Evolutionary conservation across 2,329 filamentous ascomycete genomes (phyloP), one percentile per base, ranked within the genome.

Genomic region (Teratosphaeria nubilosa): DNA sequence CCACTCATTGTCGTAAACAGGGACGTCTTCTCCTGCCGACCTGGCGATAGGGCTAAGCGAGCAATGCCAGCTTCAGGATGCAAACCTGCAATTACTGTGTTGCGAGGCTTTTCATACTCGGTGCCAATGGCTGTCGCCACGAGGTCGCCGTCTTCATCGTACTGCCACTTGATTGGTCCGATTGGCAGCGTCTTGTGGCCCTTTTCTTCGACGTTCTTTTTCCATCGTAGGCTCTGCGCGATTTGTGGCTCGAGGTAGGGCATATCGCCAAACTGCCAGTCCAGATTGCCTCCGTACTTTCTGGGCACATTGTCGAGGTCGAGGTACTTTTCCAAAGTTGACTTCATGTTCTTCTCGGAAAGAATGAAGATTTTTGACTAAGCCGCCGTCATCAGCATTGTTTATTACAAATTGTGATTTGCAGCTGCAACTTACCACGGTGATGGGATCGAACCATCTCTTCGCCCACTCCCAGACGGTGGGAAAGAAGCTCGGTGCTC

Each of bases 391-490:
- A 27, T 55, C 16, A 53, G 51, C 51, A 48, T 22, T 7, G n/a
- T 6, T 7, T 3, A 10, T 16, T 3, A 10, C n/a, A 11, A 20
- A 20, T 20, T 48, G 20, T 5, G n/a, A 48, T 16, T 22, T 20
- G 41, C 41, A 48, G 41, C 3, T 22, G 41, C 41, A n/a, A 66
- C 64, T 51, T 60, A 69, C 66, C 6, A 91, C 89, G 34, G 92
- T 96, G 62, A 91, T 90, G 6, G 91, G 91, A 75, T 80, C 76
- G 54, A 96, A 96, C 91, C 91, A 96, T 69, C 88, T 86, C 80
- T 95, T 95, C 75, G 95, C 82, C 90, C 91, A 96, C 64, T 88
- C 85, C 91, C 91, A 92, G 60, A 96, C 89, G 2, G 90, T 96
- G 54, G 88, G 87, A 78, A 96, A 96, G 80, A 95, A 96, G 52